Evolutionary conservation across 768 basidiomycete genomes (phyloP).

Genomic region (Suillus clintonianus): DNA sequence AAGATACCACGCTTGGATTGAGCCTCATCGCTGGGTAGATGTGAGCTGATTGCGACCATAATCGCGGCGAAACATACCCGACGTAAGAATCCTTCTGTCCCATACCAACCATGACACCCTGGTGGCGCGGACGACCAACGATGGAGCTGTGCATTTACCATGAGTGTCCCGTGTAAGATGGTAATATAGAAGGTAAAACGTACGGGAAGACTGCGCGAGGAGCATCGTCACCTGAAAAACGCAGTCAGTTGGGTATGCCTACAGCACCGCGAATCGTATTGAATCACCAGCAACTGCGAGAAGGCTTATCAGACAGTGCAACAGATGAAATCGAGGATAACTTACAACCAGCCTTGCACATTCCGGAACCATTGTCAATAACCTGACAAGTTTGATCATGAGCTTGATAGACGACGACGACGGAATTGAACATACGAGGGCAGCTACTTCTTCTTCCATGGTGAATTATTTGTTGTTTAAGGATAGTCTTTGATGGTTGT

Average conservation of each 20-base stretch:
- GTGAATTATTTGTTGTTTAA: constrained; percentile 18
- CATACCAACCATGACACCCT: constrained; percentile 97
- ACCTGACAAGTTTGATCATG: constrained; percentile 47
- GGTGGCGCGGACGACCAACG: constrained; percentile 92
- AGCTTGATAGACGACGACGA: neutral
- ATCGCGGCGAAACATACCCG: constrained; percentile 50
- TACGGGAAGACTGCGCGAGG: constrained; percentile 95
- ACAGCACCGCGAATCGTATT: neutral
- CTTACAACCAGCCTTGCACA: constrained; percentile 99
- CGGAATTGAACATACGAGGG: constrained; percentile 39
- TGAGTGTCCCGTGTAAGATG: neutral
- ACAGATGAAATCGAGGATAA: constrained; percentile 25
- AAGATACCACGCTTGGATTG: constrained; percentile 96
- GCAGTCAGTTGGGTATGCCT: neutral
- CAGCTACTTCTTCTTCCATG: constrained; percentile 71
- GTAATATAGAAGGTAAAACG: constrained; percentile 34
- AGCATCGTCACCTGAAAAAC: constrained; percentile 75
- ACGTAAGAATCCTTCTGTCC: constrained; percentile 96
- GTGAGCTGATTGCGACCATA: neutral
- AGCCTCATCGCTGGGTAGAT: constrained; percentile 70
- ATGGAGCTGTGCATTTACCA: constrained; percentile 64
- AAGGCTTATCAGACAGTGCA: constrained; percentile 20
- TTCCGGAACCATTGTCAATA: constrained; percentile 95
- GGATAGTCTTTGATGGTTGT: neutral
- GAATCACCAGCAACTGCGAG: constrained; percentile 61